A percentile compares a stretch with the other conserved stretches of the same genome.
These are phyloP conservation scores for Xylaria sp. DNA, from an alignment of 2,329 filamentous ascomycete genomes.

Conservation along the genomic window DNA sequence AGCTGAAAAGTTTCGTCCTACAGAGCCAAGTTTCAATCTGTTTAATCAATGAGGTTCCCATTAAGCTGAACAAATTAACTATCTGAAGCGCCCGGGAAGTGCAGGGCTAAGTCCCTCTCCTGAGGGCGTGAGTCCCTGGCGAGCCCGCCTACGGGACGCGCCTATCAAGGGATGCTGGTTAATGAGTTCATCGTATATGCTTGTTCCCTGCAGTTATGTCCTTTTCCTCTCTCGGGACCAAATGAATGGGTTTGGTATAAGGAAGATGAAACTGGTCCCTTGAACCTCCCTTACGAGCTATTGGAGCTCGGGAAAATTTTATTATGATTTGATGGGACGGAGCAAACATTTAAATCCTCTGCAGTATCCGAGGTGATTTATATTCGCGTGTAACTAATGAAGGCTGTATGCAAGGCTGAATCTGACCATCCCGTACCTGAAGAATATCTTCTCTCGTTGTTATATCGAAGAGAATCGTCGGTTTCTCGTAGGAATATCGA, in stretches of 20 bases:
- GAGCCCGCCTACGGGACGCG: no score
- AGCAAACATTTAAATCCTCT: neutral
- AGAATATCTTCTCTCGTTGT: neutral
- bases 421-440: no score
- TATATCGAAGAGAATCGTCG: neutral
- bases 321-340: neutral
- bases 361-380: no score
- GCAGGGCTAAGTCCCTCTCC: no score
- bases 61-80: no score
- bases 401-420: neutral
- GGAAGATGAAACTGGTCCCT: neutral
- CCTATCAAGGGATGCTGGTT: neutral
- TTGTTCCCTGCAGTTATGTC: neutral
- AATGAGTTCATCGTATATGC: neutral
- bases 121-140: no score
- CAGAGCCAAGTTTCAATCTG: no score
- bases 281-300: neutral
- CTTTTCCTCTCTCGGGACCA: neutral
- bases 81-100: no score
- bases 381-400: neutral
- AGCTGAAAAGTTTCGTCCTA: no score
- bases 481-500: neutral
- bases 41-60: no score
- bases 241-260: neutral
- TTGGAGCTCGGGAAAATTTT: neutral